Evolutionary conservation across 345 rosid species (phyloP), one percentile per base, ranked within the genome.

Genomic region (Garcia nutans): DNA sequence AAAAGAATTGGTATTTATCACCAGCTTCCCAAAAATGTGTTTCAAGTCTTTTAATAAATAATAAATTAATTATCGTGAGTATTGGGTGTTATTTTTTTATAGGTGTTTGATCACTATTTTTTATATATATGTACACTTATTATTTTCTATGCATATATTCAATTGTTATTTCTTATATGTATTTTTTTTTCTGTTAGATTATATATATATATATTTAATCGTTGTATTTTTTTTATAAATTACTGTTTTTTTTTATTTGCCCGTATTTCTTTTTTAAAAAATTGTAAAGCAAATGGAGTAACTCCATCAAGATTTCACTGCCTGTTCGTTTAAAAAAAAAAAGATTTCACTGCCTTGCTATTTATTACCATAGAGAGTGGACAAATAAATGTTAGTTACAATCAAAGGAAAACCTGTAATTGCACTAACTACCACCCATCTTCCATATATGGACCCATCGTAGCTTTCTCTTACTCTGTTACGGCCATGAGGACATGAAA

Each of bases 401-500:
- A 72, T 64, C 63, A 19, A 22, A 17, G 58, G 45, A 2, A 74
- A 63, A 8, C 52, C 12, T 54, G 28, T 12, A 55, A 17, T 33
- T 49, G 56, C 37, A 11, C 45, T 3, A 57, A 33, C 71, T 50
- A 42, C 61, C 71, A 42, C 61, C 71, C 62, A 16, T 47, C 59
- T 68, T 55, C 68, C 65, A 65, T 45, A 7, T 23, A 74, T 72
- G 77, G 79, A 74, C 69, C 84, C 55, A 81, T n/a, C 50, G 55
- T 1, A 37, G 54, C 70, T 19, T 42, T 62, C 74, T 61, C 74
- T 58, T 33, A 69, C 45, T 70, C 64, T 28, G 31, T 67, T 23
- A 13, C 47, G 82, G 81, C 65, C 22, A 44, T 7, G 65, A 41
- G 75, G 81, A 64, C 82, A 65, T 31, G 79, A 71, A 71, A 73